These are phyloP conservation scores for Heliosperma pusillum DNA, from an alignment of 148 eudicot species.

Conservation along the genomic window DNA sequence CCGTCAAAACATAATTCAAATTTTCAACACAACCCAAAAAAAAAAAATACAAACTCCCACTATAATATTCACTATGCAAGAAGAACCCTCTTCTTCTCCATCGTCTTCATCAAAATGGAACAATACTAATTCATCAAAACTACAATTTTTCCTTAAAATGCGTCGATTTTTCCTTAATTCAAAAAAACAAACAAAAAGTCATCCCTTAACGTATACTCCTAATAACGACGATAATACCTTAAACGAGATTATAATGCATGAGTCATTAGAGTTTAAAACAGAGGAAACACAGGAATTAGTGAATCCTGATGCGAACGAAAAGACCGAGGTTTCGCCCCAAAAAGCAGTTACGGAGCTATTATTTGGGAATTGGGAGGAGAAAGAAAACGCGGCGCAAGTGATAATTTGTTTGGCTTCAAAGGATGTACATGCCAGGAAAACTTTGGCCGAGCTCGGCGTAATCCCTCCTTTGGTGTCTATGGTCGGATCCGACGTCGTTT, in stretches of 20 bases:
- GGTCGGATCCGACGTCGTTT: constrained; percentile 42
- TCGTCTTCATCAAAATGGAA: constrained; percentile 12
- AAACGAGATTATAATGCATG: too few species aligned
- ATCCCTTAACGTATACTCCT: too few species aligned
- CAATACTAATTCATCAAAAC: constrained; percentile 14
- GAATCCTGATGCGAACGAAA: constrained; percentile 1
- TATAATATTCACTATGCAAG: constrained; percentile 10
- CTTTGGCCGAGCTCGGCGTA: constrained; percentile 75
- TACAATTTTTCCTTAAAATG: constrained; percentile 37
- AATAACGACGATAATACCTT: too few species aligned
- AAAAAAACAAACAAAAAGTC: background rate
- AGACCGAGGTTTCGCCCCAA: constrained; percentile 34
- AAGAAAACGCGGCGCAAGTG: constrained; percentile 55
- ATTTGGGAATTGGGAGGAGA: constrained; percentile 78
- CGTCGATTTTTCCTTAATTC: constrained; percentile 40
- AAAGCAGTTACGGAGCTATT: constrained; percentile 70
- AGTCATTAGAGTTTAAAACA: background rate
- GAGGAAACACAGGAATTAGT: background rate
- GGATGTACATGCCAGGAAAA: constrained; percentile 36
- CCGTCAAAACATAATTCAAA: constrained; percentile 18
- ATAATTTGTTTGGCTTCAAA: constrained; percentile 44
- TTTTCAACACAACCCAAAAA: constrained; percentile 1
- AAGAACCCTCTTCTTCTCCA: constrained; percentile 9
- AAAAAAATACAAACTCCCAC: too few species aligned
- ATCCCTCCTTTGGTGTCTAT: constrained; percentile 69